Evolutionary conservation across 352 stramenopile species (phyloP).

Genomic region (Phytophthora sansomeana): DNA sequence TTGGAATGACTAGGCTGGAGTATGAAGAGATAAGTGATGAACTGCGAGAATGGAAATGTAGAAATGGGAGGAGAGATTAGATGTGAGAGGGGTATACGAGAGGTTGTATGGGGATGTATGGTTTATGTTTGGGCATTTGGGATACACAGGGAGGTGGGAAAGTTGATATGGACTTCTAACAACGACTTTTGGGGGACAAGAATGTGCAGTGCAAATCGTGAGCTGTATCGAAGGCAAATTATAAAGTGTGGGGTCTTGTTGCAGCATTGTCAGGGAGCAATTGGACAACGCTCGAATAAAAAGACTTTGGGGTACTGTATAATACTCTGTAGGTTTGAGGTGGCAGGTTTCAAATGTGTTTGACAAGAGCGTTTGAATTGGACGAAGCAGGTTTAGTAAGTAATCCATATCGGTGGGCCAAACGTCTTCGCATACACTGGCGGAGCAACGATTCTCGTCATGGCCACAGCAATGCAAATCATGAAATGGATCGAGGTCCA

Average conservation of each 20-base stretch:
- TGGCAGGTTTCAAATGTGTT: not conserved
- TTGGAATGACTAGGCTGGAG: not conserved
- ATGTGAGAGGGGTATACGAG: not conserved
- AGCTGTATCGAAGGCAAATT: not conserved
- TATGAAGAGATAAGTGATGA: not conserved
- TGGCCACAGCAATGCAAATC: constrained; percentile 19
- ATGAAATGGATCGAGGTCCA: constrained; percentile 13
- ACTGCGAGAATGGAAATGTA: not conserved
- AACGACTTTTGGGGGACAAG: not conserved
- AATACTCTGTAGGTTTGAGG: not conserved
- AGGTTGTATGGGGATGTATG: not conserved
- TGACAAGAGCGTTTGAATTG: constrained; percentile 8
- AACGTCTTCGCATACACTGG: not conserved
- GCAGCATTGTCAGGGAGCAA: not conserved
- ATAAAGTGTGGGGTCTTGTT: not conserved
- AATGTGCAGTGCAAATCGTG: not conserved
- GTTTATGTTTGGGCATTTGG: not conserved
- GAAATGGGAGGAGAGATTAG: not conserved
- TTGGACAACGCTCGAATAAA: not conserved
- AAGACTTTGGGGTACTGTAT: not conserved
- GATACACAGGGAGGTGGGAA: not conserved
- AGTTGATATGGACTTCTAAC: not conserved
- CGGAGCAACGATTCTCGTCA: not conserved
- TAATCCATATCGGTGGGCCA: constrained; percentile 20
- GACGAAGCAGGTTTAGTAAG: not conserved